Evolutionary conservation across 306 rosid species (phyloP).

Genomic region (Ziziphus jujuba): DNA sequence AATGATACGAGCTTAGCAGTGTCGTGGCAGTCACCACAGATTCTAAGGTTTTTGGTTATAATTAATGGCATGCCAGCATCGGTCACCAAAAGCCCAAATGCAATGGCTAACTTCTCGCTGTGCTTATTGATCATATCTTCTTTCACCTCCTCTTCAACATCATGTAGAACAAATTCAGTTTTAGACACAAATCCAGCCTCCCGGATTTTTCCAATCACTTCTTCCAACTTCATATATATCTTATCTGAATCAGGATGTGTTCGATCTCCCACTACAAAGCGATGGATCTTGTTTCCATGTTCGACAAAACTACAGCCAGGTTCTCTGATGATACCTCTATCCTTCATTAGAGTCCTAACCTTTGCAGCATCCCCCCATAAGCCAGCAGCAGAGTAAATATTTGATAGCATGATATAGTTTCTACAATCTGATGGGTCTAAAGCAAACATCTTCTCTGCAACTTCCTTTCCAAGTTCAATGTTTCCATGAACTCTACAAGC

Average conservation of each 20-base stretch:
- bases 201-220: constrained; percentile 46
- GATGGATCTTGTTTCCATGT: constrained; percentile 50
- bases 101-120: constrained; percentile 82
- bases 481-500: constrained; percentile 66
- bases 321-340: constrained; percentile 42
- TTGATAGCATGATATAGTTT: constrained; percentile 71
- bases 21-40: constrained; percentile 70
- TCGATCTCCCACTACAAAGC: constrained; percentile 58
- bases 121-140: constrained; percentile 64
- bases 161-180: constrained; percentile 61
- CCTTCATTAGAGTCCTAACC: constrained; percentile 65
- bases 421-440: constrained; percentile 62
- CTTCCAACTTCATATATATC: constrained; percentile 61
- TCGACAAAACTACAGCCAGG: constrained; percentile 70
- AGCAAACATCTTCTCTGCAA: constrained; percentile 55
- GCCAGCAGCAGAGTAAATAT: constrained; percentile 64
- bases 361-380: constrained; percentile 69
- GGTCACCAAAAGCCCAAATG: constrained; percentile 68
- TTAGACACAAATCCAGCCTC: constrained; percentile 59
- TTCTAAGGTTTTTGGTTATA: constrained; percentile 68
- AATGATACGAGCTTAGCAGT: constrained; percentile 57
- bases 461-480: constrained; percentile 62
- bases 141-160: constrained; percentile 67
- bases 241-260: constrained; percentile 58
- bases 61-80: constrained; percentile 38